phyloP scores from a whole-genome alignment of 805 yeast species.

The Saccharomyces eubayanus region DNA sequence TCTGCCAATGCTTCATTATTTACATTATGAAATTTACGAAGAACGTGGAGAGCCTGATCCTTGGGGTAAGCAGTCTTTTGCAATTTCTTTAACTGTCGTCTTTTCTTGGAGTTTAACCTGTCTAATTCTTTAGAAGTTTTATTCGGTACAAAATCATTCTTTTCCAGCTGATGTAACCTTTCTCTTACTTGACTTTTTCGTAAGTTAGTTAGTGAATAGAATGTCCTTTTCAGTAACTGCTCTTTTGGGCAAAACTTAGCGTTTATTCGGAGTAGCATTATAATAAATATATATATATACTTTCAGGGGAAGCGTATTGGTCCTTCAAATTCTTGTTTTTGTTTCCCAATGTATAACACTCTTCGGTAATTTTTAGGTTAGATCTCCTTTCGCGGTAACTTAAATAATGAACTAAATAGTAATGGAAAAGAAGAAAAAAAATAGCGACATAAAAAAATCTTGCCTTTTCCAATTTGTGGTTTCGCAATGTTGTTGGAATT shows the following conservation, averaged over 20 bases:
- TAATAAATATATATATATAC: not conserved
- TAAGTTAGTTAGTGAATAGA: not conserved
- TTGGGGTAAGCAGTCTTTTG: slow-evolving; percentile 23
- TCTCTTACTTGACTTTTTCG: slow-evolving; percentile 14
- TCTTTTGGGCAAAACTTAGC: not conserved
- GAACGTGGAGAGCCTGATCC: slow-evolving; percentile 21
- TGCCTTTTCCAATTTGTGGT: too few species aligned
- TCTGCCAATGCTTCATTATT: slow-evolving; percentile 15
- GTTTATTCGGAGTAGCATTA: not conserved
- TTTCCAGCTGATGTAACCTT: slow-evolving; percentile 13
- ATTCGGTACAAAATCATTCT: slow-evolving; percentile 7
- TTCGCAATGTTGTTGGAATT: not conserved
- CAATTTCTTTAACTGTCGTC: slow-evolving; percentile 12
- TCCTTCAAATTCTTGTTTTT: not conserved
- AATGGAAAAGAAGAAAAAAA: not conserved
- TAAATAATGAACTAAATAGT: not conserved
- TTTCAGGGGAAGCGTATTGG: too few species aligned
- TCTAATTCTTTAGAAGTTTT: slow-evolving; percentile 17
- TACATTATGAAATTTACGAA: slow-evolving; percentile 11
- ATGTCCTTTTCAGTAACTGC: not conserved
- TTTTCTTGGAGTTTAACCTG: slow-evolving; percentile 12
- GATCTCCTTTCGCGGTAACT: not conserved
- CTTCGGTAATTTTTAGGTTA: not conserved
- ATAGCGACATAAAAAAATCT: not conserved
- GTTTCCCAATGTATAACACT: not conserved